These are phyloP conservation scores for Erythrophleum fordii DNA, from an alignment of 306 rosid species.

Conservation along the genomic window DNA sequence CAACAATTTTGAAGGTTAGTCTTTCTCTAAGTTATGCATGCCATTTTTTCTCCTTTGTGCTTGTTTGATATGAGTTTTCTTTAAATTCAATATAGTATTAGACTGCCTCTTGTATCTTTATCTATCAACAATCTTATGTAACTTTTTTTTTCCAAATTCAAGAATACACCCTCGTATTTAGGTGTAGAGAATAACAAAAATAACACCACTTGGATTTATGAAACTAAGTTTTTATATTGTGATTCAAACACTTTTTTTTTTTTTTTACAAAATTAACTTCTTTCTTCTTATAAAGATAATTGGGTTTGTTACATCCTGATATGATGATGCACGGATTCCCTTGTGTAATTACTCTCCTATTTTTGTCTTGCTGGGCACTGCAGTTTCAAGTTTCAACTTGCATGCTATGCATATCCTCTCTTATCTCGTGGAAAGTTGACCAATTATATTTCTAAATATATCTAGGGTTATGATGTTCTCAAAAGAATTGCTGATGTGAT, in stretches of 20 bases:
- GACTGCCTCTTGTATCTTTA: conserved; percentile 19
- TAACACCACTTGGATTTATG: background rate
- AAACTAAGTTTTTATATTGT: background rate
- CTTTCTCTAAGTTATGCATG: conserved; percentile 10
- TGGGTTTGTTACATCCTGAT: conserved; percentile 21
- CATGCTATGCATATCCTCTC: conserved; percentile 30
- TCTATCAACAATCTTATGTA: conserved; percentile 26
- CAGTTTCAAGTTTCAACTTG: conserved; percentile 29
- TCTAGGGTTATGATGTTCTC: conserved; percentile 81
- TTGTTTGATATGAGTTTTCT: conserved; percentile 25
- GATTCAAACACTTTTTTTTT: conserved; percentile 20
- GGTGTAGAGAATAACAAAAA: conserved; percentile 2
- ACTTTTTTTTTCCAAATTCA: background rate
- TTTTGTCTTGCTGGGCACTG: conserved; percentile 24
- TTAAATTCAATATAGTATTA: background rate
- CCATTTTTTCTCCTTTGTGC: conserved; percentile 16
- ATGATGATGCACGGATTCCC: conserved; percentile 29
- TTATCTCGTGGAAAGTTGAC: conserved; percentile 7
- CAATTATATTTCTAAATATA: conserved; percentile 32
- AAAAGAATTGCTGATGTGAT: conserved; percentile 86
- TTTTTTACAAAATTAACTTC: background rate
- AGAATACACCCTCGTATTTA: background rate
- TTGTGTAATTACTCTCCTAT: conserved; percentile 7
- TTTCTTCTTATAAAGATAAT: background rate
- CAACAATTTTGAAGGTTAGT: conserved; percentile 85